Conservation (phyloP, 768 basidiomycete species). For the Favolaschia claudopus region DNA sequence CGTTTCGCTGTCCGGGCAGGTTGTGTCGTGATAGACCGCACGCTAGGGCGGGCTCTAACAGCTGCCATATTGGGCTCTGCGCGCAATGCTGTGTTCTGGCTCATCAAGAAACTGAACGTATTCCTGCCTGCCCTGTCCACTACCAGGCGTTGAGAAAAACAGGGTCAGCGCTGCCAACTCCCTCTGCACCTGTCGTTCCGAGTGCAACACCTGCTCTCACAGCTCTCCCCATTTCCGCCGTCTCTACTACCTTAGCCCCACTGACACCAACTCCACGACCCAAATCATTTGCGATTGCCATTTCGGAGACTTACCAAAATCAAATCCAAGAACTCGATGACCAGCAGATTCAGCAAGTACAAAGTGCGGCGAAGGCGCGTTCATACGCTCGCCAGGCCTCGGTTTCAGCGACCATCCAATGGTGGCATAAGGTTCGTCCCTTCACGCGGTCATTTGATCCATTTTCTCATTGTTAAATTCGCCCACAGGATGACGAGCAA, state of each 20-base stretch:
- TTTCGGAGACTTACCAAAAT: not conserved
- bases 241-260: not conserved
- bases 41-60: not conserved
- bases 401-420: not conserved
- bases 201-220: not conserved
- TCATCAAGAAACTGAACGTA: not conserved
- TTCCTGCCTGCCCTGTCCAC: not conserved
- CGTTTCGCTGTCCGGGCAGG: not conserved
- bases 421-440: not conserved
- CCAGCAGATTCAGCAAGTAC: not conserved
- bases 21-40: not conserved
- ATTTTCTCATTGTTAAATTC: not conserved
- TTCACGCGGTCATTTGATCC: not conserved
- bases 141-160: not conserved
- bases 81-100: not conserved
- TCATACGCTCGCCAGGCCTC: not conserved
- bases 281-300: not conserved
- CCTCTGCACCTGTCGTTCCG: not conserved
- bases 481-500: not conserved
- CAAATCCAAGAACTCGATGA: not conserved
- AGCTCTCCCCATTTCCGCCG: not conserved
- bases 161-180: not conserved
- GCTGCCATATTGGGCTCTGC: not conserved
- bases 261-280: too few species aligned
- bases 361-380: not conserved